Base-by-base conservation (phyloP, 2,329 filamentous ascomycete species). In the Juglanconis sp. region DNA sequence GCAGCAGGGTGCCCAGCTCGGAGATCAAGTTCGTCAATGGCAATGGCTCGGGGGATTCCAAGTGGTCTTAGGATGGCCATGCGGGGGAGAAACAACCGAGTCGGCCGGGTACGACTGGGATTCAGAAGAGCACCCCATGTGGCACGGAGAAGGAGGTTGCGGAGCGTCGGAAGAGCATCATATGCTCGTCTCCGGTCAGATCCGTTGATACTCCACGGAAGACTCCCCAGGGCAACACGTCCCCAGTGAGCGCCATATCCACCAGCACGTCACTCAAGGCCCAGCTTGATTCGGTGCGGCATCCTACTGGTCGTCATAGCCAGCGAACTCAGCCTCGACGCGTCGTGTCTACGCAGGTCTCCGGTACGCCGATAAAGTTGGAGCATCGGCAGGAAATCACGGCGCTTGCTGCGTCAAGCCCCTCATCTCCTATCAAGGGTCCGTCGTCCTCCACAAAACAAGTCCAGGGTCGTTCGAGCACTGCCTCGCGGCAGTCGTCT, bases 31-130 rank as follows among this genome's bases (percentile, higher is more conserved):
- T 49, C 17, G 54, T 58, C 1, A 60, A 56, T 38, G 58, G 61
- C 38, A 55, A 53, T 24, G 30, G 51, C 40, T 63, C 55, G n/a
- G 47, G 54, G 10, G 61, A 63, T 13, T 54, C 61, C 52, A 63
- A 63, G 55, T 63, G 61, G 61, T 55, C 61, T 30, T 63, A 63
- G 61, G 24, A 53, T 7, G 61, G 47, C 58, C 58, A 30, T 53
- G 47, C 24, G 35, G 54, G n/a, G 17, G 32, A 32, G 40, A 44
- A 54, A 42, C 40, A 38, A 50, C 24, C 44, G 49, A 36, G 44
- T 17, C 50, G 30, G 8, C 17, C 44, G 35, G 31, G 10, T 2
- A 32, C 36, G 6, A 32, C 44, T n/a, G n/a, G 40, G 4, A 54
- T n/a, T 15, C 36, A 11, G 5, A 40, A 17, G 34, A 38, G 11